These are phyloP conservation scores for Fusarium abutilonis DNA, from an alignment of 2,329 filamentous ascomycete genomes.

Conservation along the genomic window DNA sequence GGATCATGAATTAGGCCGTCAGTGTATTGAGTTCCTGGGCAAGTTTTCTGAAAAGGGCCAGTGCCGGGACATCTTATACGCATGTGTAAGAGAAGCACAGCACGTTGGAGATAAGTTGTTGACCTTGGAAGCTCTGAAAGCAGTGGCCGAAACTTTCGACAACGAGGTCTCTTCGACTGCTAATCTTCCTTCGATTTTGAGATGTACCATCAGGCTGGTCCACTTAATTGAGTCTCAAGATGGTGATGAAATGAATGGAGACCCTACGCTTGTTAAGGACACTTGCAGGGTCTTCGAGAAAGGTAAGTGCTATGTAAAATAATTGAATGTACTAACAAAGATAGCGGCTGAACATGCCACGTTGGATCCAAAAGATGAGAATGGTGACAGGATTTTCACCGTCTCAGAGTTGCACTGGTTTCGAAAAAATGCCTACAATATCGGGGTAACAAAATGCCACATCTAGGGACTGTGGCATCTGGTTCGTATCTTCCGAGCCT, in stretches of 20 bases:
- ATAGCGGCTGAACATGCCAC: constrained; percentile 46
- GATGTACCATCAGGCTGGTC: constrained; percentile 64
- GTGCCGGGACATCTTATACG: constrained; percentile 72
- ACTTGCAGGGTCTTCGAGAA: constrained; percentile 62
- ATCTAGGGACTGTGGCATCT: constrained; percentile 64
- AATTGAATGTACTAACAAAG: constrained; percentile 18
- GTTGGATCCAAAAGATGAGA: constrained; percentile 50
- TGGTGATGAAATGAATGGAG: constrained; percentile 5
- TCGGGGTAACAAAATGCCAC: constrained; percentile 70
- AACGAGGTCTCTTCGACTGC: constrained; percentile 28
- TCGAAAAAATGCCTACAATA: constrained; percentile 81
- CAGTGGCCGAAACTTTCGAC: constrained; percentile 46
- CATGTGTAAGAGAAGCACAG: constrained; percentile 82
- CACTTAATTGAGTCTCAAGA: constrained; percentile 54
- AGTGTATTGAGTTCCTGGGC: constrained; percentile 71
- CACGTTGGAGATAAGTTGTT: constrained; percentile 69
- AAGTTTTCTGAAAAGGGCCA: constrained; percentile 60
- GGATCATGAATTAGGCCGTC: constrained; percentile 67
- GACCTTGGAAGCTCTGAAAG: constrained; percentile 55
- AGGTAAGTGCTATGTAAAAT: constrained; percentile 46
- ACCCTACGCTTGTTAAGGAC: constrained; percentile 53
- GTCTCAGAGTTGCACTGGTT: constrained; percentile 82
- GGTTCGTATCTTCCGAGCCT: constrained; percentile 65
- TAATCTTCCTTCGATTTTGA: constrained; percentile 52
- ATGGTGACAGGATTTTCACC: constrained; percentile 64